phyloP scores from a whole-genome alignment of 73 alveolate species.

The Uronychia binucleata region DNA sequence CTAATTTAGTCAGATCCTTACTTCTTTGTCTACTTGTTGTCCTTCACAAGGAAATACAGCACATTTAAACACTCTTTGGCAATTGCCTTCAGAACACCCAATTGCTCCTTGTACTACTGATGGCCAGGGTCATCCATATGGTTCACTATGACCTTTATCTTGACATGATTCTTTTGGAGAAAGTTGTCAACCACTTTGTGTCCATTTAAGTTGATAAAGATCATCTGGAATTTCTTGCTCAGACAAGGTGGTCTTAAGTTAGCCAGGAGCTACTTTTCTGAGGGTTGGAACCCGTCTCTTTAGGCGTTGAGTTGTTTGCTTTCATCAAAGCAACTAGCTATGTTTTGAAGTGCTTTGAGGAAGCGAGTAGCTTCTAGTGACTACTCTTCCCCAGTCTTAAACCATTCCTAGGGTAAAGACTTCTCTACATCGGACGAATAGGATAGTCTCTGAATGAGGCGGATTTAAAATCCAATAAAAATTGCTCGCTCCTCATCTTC shows the following conservation, averaged over 20 bases:
- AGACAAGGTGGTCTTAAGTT: background rate
- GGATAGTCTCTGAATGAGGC: background rate
- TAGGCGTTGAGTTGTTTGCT: background rate
- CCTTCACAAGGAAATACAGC: background rate
- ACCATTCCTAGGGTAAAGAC: background rate
- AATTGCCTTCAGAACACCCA: background rate
- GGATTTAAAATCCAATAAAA: too few species aligned
- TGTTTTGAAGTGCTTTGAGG: background rate
- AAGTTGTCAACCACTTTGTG: background rate
- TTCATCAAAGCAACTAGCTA: background rate
- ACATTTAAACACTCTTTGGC: background rate
- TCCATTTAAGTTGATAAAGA: background rate
- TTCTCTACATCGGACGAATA: background rate
- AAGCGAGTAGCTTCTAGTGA: background rate
- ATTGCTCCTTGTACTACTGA: background rate
- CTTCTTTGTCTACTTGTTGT: background rate
- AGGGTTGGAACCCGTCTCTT: background rate
- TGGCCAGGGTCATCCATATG: background rate
- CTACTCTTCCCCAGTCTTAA: background rate
- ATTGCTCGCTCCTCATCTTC: background rate
- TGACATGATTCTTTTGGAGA: background rate
- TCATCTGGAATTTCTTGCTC: background rate
- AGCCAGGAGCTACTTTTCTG: background rate
- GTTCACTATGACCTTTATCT: background rate
- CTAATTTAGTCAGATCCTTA: background rate